These are phyloP conservation scores for Aspergillus niger DNA, from an alignment of 2,329 filamentous ascomycete genomes.

Conservation along the genomic window DNA sequence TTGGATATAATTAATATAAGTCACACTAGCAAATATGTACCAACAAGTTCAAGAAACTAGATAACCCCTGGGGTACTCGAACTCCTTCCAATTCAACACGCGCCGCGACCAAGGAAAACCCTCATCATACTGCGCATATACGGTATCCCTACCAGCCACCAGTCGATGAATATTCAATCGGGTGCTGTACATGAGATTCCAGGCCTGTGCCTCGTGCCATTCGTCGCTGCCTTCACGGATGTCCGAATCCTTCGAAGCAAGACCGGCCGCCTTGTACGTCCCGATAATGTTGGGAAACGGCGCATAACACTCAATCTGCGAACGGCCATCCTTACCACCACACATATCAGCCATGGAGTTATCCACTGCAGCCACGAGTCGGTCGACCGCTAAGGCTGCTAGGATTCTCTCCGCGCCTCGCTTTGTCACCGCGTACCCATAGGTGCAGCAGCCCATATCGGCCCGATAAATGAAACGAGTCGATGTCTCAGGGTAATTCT, in stretches of 20 bases:
- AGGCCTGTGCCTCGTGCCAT: conserved; percentile 18
- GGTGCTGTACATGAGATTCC: conserved; percentile 30
- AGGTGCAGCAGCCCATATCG: conserved; percentile 36
- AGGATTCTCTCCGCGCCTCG: conserved; percentile 42
- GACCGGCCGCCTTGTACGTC: conserved; percentile 48
- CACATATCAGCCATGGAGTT: conserved; percentile 52
- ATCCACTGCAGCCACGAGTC: conserved; percentile 40
- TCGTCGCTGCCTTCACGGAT: conserved; percentile 26
- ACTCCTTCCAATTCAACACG: conserved; percentile 18
- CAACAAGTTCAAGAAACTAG: conserved; percentile 14
- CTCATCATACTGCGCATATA: conserved; percentile 25
- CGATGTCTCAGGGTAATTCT: conserved; percentile 28
- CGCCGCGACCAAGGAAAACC: conserved; percentile 23
- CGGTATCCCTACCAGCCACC: conserved; percentile 20
- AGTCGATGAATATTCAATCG: conserved; percentile 28
- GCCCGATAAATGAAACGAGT: conserved; percentile 42
- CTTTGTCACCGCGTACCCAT: conserved; percentile 43
- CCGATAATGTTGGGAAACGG: conserved; percentile 52
- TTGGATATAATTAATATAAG: background rate
- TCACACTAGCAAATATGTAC: background rate
- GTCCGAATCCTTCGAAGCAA: conserved; percentile 29
- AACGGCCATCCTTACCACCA: conserved; percentile 38
- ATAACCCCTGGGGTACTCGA: conserved; percentile 26
- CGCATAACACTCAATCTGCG: conserved; percentile 37
- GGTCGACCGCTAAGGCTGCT: conserved; percentile 30